Conservation (phyloP, 495 filamentous ascomycete genomes). For the Stereocaulon alpinum region DNA sequence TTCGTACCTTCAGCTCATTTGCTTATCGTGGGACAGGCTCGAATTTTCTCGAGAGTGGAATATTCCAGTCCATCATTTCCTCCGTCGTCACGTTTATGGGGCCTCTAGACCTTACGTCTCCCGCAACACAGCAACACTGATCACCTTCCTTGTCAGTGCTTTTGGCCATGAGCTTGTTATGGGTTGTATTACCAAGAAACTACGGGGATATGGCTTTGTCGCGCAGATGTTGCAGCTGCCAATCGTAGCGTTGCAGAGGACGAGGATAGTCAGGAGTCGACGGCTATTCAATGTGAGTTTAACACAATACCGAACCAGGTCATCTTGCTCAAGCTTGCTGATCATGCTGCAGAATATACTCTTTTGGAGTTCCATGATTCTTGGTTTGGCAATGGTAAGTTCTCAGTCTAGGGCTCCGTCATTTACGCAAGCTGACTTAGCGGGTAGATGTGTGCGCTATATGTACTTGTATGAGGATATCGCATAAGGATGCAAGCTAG, state of each 20-base stretch:
- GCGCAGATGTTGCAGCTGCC: conserved; percentile 95
- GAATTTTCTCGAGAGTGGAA: conserved; percentile 99
- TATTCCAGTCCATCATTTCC: conserved; percentile 94
- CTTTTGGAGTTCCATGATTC: conserved; percentile 93
- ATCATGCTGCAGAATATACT: conserved; percentile 52
- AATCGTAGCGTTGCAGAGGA: conserved; percentile 82
- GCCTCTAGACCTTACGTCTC: conserved; percentile 66
- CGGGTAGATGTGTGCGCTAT: conserved; percentile 45
- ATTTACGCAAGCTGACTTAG: conserved; percentile 9
- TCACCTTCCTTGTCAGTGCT: conserved; percentile 85
- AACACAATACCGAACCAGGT: conserved; percentile 5
- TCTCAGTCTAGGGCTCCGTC: not conserved
- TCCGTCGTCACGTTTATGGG: conserved; percentile 87
- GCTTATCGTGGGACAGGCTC: conserved; percentile 45
- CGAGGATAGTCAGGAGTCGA: conserved; percentile 58
- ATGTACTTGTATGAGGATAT: conserved; percentile 39
- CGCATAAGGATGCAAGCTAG: not conserved
- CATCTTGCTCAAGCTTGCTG: not conserved
- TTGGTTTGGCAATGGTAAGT: conserved; percentile 77
- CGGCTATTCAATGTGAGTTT: conserved; percentile 60
- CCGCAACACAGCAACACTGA: conserved; percentile 68
- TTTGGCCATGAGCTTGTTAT: conserved; percentile 91
- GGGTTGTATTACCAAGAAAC: conserved; percentile 95
- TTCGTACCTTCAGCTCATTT: not conserved
- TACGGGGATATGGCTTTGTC: conserved; percentile 86